Percentiles rank a stretch among this genome's conserved stretches.
These are phyloP conservation scores for Yarrowia sp. DNA, from an alignment of 805 yeast species.

Conservation along the genomic window DNA sequence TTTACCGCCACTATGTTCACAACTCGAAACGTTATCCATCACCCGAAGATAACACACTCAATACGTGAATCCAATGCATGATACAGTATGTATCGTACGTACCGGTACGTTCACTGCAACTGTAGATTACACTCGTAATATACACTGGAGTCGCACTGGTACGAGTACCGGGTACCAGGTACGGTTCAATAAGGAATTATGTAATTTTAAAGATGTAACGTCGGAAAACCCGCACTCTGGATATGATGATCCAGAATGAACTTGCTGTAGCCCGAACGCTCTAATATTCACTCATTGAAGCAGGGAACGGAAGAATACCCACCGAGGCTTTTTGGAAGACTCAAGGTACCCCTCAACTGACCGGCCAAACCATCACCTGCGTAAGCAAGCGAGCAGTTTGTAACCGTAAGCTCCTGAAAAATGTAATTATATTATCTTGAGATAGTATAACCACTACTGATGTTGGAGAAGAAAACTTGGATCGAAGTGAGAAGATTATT, in stretches of 20 bases:
- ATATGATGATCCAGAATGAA: slow-evolving; percentile 20
- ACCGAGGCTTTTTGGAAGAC: slow-evolving; percentile 27
- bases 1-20: too few relatives aligned
- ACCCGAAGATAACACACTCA: too few relatives aligned
- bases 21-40: too few relatives aligned
- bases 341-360: slow-evolving; percentile 27
- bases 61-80: too few relatives aligned
- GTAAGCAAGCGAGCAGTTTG: slow-evolving; percentile 13
- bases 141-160: background rate
- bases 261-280: slow-evolving; percentile 21
- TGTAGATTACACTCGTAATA: too few relatives aligned
- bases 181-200: background rate
- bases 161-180: background rate
- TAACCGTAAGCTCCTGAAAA: slow-evolving; percentile 26
- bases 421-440: slow-evolving; percentile 27
- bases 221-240: slow-evolving; percentile 17
- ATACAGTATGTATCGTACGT: too few relatives aligned
- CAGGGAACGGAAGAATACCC: slow-evolving; percentile 28
- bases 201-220: slow-evolving; percentile 18
- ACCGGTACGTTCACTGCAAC: too few relatives aligned
- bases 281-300: slow-evolving; percentile 26
- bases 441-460: slow-evolving; percentile 27
- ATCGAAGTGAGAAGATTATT: background rate
- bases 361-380: slow-evolving; percentile 24
- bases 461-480: slow-evolving; percentile 23